A percentile compares a stretch with the other conserved stretches of the same genome.
Conservation (phyloP, 192 early-diverging fungal genomes). For the Backusella tarrabulga region DNA sequence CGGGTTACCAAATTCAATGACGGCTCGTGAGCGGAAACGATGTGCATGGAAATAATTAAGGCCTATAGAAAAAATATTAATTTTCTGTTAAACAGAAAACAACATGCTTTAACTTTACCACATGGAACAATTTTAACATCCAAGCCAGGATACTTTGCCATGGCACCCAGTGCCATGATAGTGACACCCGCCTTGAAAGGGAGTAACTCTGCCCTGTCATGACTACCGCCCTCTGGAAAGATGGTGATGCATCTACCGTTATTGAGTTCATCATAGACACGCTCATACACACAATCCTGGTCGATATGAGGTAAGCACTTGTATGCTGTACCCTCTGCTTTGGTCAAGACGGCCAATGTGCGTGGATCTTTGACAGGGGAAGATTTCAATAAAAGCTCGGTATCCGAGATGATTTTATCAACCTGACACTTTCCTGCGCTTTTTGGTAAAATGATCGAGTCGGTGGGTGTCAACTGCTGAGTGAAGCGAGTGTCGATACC, state of each 20-base stretch:
- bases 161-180: constrained; percentile 87
- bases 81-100: neutral
- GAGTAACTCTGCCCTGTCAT: constrained; percentile 94
- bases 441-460: constrained; percentile 63
- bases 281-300: constrained; percentile 79
- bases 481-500: constrained; percentile 73
- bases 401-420: constrained; percentile 77
- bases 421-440: constrained; percentile 64
- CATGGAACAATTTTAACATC: constrained; percentile 92
- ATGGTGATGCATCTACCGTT: constrained; percentile 85
- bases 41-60: constrained; percentile 96
- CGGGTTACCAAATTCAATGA: constrained; percentile 94
- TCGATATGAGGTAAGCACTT: constrained; percentile 84
- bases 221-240: constrained; percentile 97
- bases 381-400: constrained; percentile 68
- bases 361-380: constrained; percentile 66
- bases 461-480: constrained; percentile 57
- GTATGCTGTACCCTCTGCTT: constrained; percentile 54
- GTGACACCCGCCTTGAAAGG: constrained; percentile 81
- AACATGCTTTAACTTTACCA: constrained; percentile 23
- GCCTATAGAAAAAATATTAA: constrained; percentile 28
- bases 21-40: constrained; percentile 94
- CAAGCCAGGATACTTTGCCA: constrained; percentile 78
- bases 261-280: constrained; percentile 77
- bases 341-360: constrained; percentile 54